Conservation (phyloP, 495 filamentous ascomycete genomes). For the Penicillium canariense region DNA sequence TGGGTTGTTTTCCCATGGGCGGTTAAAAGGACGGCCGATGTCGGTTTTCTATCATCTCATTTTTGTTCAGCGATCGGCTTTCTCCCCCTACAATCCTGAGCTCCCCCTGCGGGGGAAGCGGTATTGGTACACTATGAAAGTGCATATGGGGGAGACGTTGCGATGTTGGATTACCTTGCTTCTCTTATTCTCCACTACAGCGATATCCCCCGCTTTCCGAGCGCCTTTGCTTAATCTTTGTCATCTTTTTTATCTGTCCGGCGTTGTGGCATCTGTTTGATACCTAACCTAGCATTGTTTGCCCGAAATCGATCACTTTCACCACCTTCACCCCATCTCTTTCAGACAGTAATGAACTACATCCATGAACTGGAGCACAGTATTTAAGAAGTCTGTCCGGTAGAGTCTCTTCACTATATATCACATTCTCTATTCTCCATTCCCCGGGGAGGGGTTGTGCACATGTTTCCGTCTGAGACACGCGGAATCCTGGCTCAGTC, state of each 20-base stretch:
- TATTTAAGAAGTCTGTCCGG: background rate
- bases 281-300: conserved; percentile 26
- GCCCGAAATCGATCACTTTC: conserved; percentile 1
- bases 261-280: conserved; percentile 23
- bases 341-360: too few relatives aligned
- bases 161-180: conserved; percentile 14
- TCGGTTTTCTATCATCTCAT: background rate
- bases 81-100: conserved; percentile 2
- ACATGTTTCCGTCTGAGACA: conserved; percentile 23
- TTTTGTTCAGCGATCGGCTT: conserved; percentile 1
- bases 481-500: conserved; percentile 9
- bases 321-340: background rate
- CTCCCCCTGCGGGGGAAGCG: background rate
- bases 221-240: conserved; percentile 11
- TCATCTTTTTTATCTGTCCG: conserved; percentile 1
- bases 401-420: background rate
- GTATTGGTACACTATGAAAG: conserved; percentile 15
- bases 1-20: conserved; percentile 8
- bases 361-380: too few relatives aligned
- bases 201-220: background rate
- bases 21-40: conserved; percentile 11
- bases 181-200: background rate
- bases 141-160: conserved; percentile 15
- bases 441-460: conserved; percentile 1
- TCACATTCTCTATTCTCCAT: conserved; percentile 11